These are phyloP conservation scores for Solanum chmielewskii DNA, from an alignment of 257 asterid genomes.

Conservation along the genomic window DNA sequence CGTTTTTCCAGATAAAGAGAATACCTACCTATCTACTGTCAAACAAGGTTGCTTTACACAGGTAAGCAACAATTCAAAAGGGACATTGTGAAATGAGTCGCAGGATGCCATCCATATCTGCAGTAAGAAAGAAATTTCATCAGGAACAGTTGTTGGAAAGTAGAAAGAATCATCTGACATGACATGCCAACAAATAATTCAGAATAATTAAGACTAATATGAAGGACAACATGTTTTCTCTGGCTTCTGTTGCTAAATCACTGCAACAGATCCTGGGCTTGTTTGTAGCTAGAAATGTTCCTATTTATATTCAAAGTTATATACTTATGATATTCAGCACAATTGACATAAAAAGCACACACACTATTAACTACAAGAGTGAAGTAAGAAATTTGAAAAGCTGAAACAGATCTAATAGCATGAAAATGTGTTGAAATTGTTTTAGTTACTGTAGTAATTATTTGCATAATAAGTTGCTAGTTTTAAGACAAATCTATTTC, in stretches of 20 bases:
- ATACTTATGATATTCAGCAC: not conserved
- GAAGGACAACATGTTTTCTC: not conserved
- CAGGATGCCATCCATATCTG: conserved; percentile 71
- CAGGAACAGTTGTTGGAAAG: not conserved
- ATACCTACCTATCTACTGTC: conserved; percentile 62
- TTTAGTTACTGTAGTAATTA: not conserved
- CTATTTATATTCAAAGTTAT: not conserved
- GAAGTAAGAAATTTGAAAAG: not conserved
- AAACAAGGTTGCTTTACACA: conserved; percentile 51
- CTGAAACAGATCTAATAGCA: not conserved
- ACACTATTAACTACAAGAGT: not conserved
- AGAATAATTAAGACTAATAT: not conserved
- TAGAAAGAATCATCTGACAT: not conserved
- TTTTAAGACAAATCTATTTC: not conserved
- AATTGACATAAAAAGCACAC: not conserved
- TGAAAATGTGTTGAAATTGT: not conserved
- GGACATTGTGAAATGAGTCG: conserved; percentile 39
- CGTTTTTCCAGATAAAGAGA: not conserved
- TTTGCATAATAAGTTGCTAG: not conserved
- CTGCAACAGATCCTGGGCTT: not conserved
- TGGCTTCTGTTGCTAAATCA: not conserved
- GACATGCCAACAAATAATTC: not conserved
- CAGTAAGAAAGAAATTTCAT: conserved; percentile 5
- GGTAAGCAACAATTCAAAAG: conserved; percentile 35
- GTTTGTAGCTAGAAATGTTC: not conserved